A percentile compares a stretch with the other conserved stretches of the same genome.
These are phyloP conservation scores for Salmacisia buchloeana DNA, from an alignment of 1,284 basidiomycete species.

Conservation along the genomic window DNA sequence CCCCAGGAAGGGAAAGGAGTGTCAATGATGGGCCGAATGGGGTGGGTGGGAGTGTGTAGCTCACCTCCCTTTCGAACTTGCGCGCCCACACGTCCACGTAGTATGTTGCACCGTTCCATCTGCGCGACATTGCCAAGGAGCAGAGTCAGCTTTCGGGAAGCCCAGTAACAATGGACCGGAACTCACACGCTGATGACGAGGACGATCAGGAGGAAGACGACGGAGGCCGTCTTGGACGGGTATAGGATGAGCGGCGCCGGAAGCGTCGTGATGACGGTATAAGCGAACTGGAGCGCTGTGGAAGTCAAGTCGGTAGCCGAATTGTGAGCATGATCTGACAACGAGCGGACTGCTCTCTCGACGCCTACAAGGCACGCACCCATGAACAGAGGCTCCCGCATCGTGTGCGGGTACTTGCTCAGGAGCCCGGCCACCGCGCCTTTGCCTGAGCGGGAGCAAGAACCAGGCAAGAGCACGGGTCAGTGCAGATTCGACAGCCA, in stretches of 20 bases:
- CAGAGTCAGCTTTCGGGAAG: background rate
- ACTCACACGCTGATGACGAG: constrained; percentile 27
- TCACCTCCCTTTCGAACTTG: constrained; percentile 34
- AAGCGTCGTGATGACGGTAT: constrained; percentile 76
- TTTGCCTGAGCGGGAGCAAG: background rate
- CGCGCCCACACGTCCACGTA: constrained; percentile 66
- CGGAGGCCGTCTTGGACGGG: constrained; percentile 68
- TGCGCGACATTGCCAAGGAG: background rate
- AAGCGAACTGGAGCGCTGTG: constrained; percentile 58
- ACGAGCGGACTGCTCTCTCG: background rate
- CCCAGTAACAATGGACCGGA: constrained; percentile 15
- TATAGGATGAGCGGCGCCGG: constrained; percentile 78
- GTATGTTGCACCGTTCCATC: constrained; percentile 51
- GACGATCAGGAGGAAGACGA: constrained; percentile 60
- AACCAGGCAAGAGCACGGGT: background rate
- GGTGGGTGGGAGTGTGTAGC: too few relatives aligned
- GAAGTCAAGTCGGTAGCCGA: too few relatives aligned
- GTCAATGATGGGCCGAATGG: background rate
- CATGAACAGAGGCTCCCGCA: constrained; percentile 33
- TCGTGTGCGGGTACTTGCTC: constrained; percentile 24
- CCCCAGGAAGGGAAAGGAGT: background rate
- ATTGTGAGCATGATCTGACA: background rate
- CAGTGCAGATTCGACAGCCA: background rate
- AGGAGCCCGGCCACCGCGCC: constrained; percentile 37
- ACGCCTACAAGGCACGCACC: constrained; percentile 2